phyloP scores from a whole-genome alignment of 2,329 filamentous ascomycete species.

The Curvularia lunata region DNA sequence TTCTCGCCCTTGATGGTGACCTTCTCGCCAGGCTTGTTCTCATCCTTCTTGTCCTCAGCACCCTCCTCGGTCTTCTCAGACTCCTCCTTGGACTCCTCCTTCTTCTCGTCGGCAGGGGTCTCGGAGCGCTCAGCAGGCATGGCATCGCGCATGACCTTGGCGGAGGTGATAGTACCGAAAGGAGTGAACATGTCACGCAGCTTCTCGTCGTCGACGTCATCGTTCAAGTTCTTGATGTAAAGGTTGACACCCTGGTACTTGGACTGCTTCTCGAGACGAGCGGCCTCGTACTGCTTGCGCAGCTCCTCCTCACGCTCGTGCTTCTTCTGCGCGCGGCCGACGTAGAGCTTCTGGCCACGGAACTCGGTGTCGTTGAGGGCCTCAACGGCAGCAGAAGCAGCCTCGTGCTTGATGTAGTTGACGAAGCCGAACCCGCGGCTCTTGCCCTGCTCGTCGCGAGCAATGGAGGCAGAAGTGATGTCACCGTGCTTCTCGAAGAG shows the following conservation, averaged over 20 bases:
- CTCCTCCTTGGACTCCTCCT: slow-evolving; percentile 60
- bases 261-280: slow-evolving; percentile 95
- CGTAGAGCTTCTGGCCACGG: slow-evolving; percentile 94
- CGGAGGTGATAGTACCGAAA: slow-evolving; percentile 94
- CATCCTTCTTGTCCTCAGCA: slow-evolving; percentile 65
- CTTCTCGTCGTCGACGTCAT: slow-evolving; percentile 98
- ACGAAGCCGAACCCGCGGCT: slow-evolving; percentile 96
- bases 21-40: slow-evolving; percentile 60
- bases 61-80: slow-evolving; percentile 61
- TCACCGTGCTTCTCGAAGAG: slow-evolving; percentile 92
- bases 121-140: slow-evolving; percentile 58
- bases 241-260: slow-evolving; percentile 99
- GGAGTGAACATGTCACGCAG: slow-evolving; percentile 90
- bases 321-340: slow-evolving; percentile 99
- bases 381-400: slow-evolving; percentile 83
- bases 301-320: slow-evolving; percentile 99
- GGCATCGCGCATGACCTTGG: slow-evolving; percentile 97
- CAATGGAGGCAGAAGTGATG: slow-evolving; percentile 93
- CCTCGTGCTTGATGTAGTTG: slow-evolving; percentile 92
- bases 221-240: slow-evolving; percentile 98
- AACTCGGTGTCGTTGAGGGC: slow-evolving; percentile 91
- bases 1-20: slow-evolving; percentile 64
- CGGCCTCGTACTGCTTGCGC: slow-evolving; percentile 97
- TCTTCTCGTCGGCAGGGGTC: slow-evolving; percentile 54
- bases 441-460: slow-evolving; percentile 87